A percentile compares a stretch with the other conserved stretches of the same genome.
These are phyloP conservation scores for Podospora bellae-mahoneyi DNA, from an alignment of 495 filamentous ascomycete species.

Conservation along the genomic window DNA sequence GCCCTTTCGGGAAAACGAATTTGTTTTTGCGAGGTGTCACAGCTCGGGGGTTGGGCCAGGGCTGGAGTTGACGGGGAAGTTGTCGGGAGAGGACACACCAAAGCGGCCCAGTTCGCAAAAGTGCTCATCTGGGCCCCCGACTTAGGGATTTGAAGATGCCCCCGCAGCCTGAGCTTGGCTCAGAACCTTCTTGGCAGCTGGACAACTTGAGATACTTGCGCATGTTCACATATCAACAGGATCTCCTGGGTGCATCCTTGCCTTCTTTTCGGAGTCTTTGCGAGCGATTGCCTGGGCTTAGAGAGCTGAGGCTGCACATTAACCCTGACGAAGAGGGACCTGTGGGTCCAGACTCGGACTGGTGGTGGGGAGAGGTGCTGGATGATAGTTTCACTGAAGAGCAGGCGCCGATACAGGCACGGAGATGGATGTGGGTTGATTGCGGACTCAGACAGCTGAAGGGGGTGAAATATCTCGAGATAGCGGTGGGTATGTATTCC, in stretches of 20 bases:
- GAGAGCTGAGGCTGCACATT: constrained; percentile 22
- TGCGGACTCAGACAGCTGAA: constrained; percentile 3
- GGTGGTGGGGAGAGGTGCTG: background rate
- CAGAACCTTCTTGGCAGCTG: constrained; percentile 30
- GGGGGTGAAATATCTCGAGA: too few relatives aligned
- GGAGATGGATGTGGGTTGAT: constrained; percentile 14
- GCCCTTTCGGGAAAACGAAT: constrained; percentile 39
- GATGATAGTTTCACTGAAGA: background rate
- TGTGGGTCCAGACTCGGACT: too few relatives aligned
- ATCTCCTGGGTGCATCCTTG: constrained; percentile 7
- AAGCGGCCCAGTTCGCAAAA: too few relatives aligned
- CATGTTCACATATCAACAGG: constrained; percentile 29
- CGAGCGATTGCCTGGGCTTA: constrained; percentile 26
- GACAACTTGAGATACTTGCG: constrained; percentile 33
- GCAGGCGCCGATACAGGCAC: background rate
- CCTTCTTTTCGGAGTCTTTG: constrained; percentile 24
- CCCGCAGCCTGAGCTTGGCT: too few relatives aligned
- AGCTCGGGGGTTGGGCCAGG: too few relatives aligned
- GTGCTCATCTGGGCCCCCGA: too few relatives aligned
- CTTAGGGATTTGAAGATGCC: too few relatives aligned
- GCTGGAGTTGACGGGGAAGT: too few relatives aligned
- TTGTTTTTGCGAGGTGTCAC: constrained; percentile 6
- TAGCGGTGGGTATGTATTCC: too few relatives aligned
- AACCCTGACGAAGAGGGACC: too few relatives aligned
- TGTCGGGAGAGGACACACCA: too few relatives aligned